Conservation (phyloP, 139 green algal species). For the Mychonastes homosphaera region DNA sequence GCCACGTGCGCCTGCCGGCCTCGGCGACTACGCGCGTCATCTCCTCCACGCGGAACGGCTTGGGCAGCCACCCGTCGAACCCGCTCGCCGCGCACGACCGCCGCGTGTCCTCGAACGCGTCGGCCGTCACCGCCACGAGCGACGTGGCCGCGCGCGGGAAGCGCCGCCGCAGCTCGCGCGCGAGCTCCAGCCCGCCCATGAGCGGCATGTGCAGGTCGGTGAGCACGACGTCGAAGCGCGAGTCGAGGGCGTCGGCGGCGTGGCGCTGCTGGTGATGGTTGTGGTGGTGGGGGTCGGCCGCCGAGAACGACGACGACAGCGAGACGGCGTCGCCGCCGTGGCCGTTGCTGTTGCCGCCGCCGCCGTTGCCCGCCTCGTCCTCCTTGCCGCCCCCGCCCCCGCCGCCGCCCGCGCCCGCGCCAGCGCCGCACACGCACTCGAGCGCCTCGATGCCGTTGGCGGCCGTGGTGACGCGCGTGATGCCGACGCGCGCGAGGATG, state of each 20-base stretch:
- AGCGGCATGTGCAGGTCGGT: constrained; percentile 86
- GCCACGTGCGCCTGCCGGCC: too few relatives aligned
- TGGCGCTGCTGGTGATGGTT: too few relatives aligned
- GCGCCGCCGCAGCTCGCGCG: constrained; percentile 31
- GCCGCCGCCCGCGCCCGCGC: too few relatives aligned
- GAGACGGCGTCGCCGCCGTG: too few relatives aligned
- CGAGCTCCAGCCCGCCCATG: constrained; percentile 63
- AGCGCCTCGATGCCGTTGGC: too few relatives aligned
- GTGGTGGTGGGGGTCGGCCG: too few relatives aligned
- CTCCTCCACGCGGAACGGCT: constrained; percentile 70
- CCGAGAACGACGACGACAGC: too few relatives aligned
- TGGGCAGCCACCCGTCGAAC: constrained; percentile 68
- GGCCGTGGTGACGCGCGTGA: constrained; percentile 31
- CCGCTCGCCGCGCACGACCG: constrained; percentile 53
- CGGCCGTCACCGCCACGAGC: constrained; percentile 64
- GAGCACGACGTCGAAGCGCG: constrained; percentile 75
- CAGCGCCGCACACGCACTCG: too few relatives aligned
- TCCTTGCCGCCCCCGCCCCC: too few relatives aligned
- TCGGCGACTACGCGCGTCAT: constrained; percentile 37
- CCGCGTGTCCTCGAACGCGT: constrained; percentile 69
- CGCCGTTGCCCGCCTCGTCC: too few relatives aligned
- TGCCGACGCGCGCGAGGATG: constrained; percentile 51
- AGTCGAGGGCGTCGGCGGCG: constrained; percentile 43
- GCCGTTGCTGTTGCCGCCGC: too few relatives aligned
- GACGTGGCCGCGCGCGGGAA: constrained; percentile 26